A percentile compares a stretch with the other conserved stretches of the same genome.
phyloP scores from a whole-genome alignment of 2,329 filamentous ascomycete genomes.

The Venturia pyrina region DNA sequence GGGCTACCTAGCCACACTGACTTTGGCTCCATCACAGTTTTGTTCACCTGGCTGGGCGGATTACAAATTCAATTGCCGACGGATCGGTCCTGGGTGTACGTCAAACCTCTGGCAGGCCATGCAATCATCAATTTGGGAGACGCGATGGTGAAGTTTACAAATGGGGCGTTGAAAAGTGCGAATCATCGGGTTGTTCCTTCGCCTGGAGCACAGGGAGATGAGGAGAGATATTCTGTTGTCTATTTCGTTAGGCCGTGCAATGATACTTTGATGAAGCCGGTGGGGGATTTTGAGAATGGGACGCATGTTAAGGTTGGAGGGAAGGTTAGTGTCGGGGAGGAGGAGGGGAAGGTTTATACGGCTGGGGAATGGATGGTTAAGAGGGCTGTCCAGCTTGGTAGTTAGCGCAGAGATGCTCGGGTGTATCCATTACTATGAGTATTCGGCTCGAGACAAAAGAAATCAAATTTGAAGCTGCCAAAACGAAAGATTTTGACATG shows the following conservation, averaged over 20 bases:
- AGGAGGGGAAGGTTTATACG: conserved; percentile 9
- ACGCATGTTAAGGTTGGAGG: conserved; percentile 10
- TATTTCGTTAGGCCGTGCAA: conserved; percentile 13
- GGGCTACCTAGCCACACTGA: conserved; percentile 22
- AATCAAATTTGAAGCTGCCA: not conserved
- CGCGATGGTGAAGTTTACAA: conserved; percentile 21
- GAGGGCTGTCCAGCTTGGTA: conserved; percentile 5
- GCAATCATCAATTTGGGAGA: conserved; percentile 32
- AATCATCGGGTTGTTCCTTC: conserved; percentile 13
- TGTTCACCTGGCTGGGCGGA: conserved; percentile 33
- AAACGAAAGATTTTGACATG: not conserved
- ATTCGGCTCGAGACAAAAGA: too few relatives aligned
- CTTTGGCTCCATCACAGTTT: conserved; percentile 29
- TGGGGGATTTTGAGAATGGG: conserved; percentile 10
- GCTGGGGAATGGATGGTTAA: conserved; percentile 12
- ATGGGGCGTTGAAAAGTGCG: conserved; percentile 11
- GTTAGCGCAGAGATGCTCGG: not conserved
- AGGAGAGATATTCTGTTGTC: conserved; percentile 13
- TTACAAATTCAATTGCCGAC: conserved; percentile 26
- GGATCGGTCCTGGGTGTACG: conserved; percentile 25
- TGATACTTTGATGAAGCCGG: conserved; percentile 11
- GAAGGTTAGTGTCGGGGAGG: conserved; percentile 8
- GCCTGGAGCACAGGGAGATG: conserved; percentile 8
- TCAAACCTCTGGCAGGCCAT: conserved; percentile 26
- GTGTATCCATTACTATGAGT: too few relatives aligned